phyloP scores from a whole-genome alignment of 2,329 filamentous ascomycete species.

The Pseudodiploospora longispora region DNA sequence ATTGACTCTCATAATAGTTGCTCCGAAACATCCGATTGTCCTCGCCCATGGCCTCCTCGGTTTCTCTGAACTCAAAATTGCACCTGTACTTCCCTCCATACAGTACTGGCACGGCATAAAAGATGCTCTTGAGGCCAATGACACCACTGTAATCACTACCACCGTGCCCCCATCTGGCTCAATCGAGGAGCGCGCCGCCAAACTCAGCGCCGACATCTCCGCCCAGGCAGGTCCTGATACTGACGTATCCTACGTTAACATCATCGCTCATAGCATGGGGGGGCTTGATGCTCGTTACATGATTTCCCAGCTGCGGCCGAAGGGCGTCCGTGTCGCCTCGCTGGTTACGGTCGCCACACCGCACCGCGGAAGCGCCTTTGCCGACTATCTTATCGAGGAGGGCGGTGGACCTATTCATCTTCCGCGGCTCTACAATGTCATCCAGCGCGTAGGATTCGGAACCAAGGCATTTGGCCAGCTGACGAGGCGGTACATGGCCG shows the following conservation, averaged over 20 bases:
- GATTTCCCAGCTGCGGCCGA: conserved; percentile 47
- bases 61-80: conserved; percentile 49
- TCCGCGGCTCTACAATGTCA: conserved; percentile 46
- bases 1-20: conserved; percentile 26
- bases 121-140: conserved; percentile 46
- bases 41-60: conserved; percentile 59
- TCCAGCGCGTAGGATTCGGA: conserved; percentile 44
- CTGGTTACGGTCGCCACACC: conserved; percentile 49
- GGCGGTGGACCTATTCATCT: conserved; percentile 35
- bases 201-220: conserved; percentile 47
- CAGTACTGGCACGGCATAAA: conserved; percentile 60
- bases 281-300: conserved; percentile 59
- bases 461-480: conserved; percentile 55
- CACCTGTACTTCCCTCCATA: conserved; percentile 44
- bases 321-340: conserved; percentile 37
- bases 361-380: conserved; percentile 47
- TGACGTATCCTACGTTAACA: conserved; percentile 56
- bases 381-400: conserved; percentile 42
- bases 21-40: conserved; percentile 54
- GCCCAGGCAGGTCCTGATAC: conserved; percentile 15
- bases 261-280: conserved; percentile 64
- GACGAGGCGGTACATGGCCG: conserved; percentile 48
- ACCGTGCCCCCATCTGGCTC: conserved; percentile 52
- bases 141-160: conserved; percentile 50
- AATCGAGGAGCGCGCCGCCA: conserved; percentile 52